A percentile compares a stretch with the other conserved stretches of the same genome.
Evolutionary conservation across 208 protist species (phyloP).

Genomic region (Phytomonas sp.): DNA sequence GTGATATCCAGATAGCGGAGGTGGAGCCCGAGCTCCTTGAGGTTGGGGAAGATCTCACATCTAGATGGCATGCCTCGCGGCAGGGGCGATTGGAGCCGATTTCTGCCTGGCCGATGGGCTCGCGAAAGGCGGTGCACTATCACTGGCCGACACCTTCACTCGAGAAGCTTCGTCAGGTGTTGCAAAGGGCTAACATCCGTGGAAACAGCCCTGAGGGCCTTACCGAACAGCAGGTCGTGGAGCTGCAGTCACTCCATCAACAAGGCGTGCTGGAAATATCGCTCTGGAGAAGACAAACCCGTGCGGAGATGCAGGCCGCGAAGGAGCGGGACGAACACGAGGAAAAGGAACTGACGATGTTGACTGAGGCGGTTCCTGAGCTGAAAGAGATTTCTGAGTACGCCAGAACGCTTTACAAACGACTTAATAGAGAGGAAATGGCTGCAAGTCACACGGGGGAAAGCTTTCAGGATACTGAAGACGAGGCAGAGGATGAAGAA

Average conservation of each 20-base stretch:
- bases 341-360: constrained; percentile 22
- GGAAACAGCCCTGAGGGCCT: constrained; percentile 1
- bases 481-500: constrained; percentile 11
- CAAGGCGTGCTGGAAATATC: constrained; percentile 55
- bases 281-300: constrained; percentile 52
- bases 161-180: constrained; percentile 29
- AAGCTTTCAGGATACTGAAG: background rate
- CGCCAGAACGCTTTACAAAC: constrained; percentile 32
- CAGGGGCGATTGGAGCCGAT: constrained; percentile 9
- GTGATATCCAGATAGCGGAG: constrained; percentile 24
- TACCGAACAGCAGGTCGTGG: constrained; percentile 39
- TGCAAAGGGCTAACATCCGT: constrained; percentile 8
- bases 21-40: constrained; percentile 35
- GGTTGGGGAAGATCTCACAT: constrained; percentile 23
- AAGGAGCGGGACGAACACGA: constrained; percentile 12
- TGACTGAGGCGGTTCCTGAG: constrained; percentile 20
- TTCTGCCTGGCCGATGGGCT: constrained; percentile 61
- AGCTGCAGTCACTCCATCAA: constrained; percentile 28
- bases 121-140: constrained; percentile 47
- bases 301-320: constrained; percentile 27
- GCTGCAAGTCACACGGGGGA: background rate
- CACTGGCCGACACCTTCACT: constrained; percentile 38
- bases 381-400: constrained; percentile 54
- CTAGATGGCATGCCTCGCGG: constrained; percentile 10
- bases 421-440: constrained; percentile 21